Conservation (phyloP, 2,329 filamentous ascomycete species). For the Fusarium cyanostomum region DNA sequence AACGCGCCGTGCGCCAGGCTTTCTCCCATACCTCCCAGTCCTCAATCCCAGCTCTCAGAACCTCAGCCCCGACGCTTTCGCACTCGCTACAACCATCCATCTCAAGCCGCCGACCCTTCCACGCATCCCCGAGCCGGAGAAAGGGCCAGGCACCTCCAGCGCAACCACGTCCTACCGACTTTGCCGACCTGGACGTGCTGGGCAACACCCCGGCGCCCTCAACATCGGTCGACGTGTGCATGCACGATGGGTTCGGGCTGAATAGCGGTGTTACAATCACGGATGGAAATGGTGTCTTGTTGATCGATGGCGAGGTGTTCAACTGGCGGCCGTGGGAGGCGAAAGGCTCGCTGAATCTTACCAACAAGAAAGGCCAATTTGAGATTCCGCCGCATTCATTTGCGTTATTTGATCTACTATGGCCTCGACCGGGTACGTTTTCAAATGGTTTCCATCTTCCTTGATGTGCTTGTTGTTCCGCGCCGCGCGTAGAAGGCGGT, state of each 20-base stretch:
- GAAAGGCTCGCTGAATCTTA: constrained; percentile 58
- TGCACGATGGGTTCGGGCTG: constrained; percentile 84
- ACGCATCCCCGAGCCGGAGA: constrained; percentile 25
- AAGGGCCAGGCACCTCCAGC: constrained; percentile 41
- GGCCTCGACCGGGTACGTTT: constrained; percentile 85
- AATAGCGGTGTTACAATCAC: constrained; percentile 80
- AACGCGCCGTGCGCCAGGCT: constrained; percentile 34
- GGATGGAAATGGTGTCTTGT: constrained; percentile 75
- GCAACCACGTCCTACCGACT: constrained; percentile 64
- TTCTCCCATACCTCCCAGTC: constrained; percentile 25
- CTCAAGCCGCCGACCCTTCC: constrained; percentile 30
- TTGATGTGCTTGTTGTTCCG: not conserved
- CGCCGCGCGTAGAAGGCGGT: not conserved
- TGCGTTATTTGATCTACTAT: constrained; percentile 79
- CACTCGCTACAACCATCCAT: not conserved
- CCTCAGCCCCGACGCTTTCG: not conserved
- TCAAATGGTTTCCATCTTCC: not conserved
- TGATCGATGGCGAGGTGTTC: constrained; percentile 90
- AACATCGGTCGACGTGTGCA: constrained; percentile 84
- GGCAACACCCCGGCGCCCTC: constrained; percentile 78
- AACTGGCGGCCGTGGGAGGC: constrained; percentile 83
- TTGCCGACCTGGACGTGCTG: constrained; percentile 81
- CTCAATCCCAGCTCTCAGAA: constrained; percentile 25
- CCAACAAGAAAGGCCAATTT: constrained; percentile 84
- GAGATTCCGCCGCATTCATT: constrained; percentile 77